Evolutionary conservation across 129 eudicot species (phyloP).

Genomic region (Chrysanthemum makinoi): DNA sequence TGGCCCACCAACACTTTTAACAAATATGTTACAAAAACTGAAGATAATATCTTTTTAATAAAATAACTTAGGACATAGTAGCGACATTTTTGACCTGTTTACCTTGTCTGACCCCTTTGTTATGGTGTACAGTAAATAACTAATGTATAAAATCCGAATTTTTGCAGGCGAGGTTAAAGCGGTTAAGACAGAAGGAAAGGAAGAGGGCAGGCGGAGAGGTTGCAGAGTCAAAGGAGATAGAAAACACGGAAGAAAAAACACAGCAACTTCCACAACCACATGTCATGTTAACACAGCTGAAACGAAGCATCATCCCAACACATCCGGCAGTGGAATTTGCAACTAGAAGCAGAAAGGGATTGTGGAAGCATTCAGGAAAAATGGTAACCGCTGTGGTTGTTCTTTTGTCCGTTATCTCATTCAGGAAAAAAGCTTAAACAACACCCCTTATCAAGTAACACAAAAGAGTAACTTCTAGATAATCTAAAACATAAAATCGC

Average conservation of each 20-base stretch:
- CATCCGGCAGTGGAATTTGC: not conserved
- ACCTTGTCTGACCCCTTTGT: no score
- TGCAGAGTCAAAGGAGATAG: not conserved
- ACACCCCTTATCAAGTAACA: no score
- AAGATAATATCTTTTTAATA: no score
- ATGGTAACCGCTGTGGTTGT: not conserved
- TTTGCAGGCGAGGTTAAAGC: slow-evolving; percentile 57
- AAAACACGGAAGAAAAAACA: not conserved
- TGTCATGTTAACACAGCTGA: not conserved
- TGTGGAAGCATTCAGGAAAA: not conserved
- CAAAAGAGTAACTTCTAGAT: no score
- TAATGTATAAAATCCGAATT: not conserved
- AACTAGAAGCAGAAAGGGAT: not conserved
- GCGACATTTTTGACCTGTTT: no score
- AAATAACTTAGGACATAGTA: no score
- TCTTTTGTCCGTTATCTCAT: not conserved
- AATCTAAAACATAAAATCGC: no score
- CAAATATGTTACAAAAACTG: no score
- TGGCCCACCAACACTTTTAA: no score
- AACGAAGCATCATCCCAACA: not conserved
- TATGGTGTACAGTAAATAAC: no score
- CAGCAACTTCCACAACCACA: not conserved
- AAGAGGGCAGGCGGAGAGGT: slow-evolving; percentile 31
- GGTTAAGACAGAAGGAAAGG: slow-evolving; percentile 56
- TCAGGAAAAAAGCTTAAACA: no score